Evolutionary conservation across 169 alveolate genomes (phyloP).

Genomic region (Amoebophrya sp.): DNA sequence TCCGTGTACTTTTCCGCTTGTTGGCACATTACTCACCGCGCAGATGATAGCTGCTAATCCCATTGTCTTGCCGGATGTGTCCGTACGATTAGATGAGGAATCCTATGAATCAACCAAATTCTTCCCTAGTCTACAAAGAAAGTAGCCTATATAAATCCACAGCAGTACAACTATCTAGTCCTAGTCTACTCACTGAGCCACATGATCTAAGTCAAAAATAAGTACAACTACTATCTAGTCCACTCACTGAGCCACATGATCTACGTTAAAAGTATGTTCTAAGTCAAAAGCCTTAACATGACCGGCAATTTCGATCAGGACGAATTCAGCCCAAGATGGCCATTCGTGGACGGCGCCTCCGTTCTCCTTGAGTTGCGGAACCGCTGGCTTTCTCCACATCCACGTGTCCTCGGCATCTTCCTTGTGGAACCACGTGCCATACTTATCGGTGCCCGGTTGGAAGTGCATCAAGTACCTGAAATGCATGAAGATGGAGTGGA

Average conservation of each 20-base stretch:
- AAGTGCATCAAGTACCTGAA: background rate
- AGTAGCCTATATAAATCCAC: no score
- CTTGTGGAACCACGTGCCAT: background rate
- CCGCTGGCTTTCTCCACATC: background rate
- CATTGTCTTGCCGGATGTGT: background rate
- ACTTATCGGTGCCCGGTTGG: background rate
- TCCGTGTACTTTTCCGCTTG: background rate
- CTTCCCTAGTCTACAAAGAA: no score
- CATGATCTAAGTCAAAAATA: no score
- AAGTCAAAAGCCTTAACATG: no score
- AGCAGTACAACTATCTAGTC: no score
- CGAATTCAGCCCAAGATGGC: background rate
- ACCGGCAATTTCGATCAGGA: background rate
- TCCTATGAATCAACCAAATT: no score
- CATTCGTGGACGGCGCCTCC: background rate
- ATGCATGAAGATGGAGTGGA: no score
- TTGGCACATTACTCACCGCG: background rate
- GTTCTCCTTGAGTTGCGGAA: background rate
- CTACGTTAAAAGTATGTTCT: no score
- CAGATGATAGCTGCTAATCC: background rate
- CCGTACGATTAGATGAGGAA: no score
- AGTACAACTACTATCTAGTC: no score
- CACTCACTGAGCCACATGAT: no score
- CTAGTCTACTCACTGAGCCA: no score
- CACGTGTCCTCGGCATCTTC: background rate